Evolutionary conservation across 345 rosid species (phyloP), one percentile per base, ranked within the genome.

Genomic region (Leavenworthia alabamica): DNA sequence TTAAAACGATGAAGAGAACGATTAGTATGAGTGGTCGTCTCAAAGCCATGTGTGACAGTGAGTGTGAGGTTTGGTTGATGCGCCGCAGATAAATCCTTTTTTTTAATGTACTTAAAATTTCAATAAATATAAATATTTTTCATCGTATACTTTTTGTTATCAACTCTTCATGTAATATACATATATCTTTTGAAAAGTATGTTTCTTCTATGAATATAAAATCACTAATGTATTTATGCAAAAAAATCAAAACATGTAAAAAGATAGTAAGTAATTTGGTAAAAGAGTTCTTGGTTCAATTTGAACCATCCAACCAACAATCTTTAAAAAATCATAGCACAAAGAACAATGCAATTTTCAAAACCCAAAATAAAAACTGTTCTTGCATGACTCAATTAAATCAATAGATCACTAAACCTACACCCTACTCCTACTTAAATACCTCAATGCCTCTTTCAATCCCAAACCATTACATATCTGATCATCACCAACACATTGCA

Each of bases 291-390:
- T 51, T 40, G 68, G 68, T 64, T 41, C 68, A 55, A 20, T 37
- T 62, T 62, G 68, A 64, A 50, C 70, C 75, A 71, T 48, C 52
- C 66, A 70, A 70, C 68, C 63, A 62, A 70, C 74, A 57, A 32
- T 56, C 61, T 64, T 64, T 46, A 22, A 1, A 17, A 12, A 12
- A 47, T 3, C 53, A 23, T 40, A 32, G 53, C 74, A 70, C 33
- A 70, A 55, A 70, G 59, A 62, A 62, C 44, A 19, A 62, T 48
- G 58, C 23, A 7, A 45, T 28, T 36, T 36, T 44, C 32, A 52
- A 39, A 17, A 9, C 23, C 22, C 47, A 3, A 24, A 41, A n/a
- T n/a, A n/a, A 28, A 35, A 46, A 52, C 64, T 70, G 31, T 35
- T 72, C 66, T 58, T 72, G 71, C 75, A 72, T 72, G 75, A 64